Percentiles rank a stretch among this genome's conserved stretches.
Conservation (phyloP, 2,329 filamentous ascomycete species). For the Aspergillus fischeri region DNA sequence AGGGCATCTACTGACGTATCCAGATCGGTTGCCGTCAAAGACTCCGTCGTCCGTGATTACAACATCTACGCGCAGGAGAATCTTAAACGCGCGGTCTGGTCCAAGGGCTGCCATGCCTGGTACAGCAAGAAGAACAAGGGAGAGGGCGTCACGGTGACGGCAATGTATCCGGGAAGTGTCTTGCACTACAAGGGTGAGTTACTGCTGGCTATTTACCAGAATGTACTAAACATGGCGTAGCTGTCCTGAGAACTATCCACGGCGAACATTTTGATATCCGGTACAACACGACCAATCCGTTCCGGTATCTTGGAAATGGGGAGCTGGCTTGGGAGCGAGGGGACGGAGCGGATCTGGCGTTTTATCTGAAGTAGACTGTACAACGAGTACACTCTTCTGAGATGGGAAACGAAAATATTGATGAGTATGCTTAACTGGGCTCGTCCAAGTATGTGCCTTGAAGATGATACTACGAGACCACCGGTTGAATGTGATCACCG, state of each 20-base stretch:
- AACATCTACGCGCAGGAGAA: constrained; percentile 19
- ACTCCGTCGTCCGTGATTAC: constrained; percentile 14
- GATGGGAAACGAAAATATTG: too few relatives aligned
- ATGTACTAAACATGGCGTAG: background rate
- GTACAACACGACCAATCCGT: constrained; percentile 11
- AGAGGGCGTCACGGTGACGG: constrained; percentile 14
- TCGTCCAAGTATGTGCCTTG: too few relatives aligned
- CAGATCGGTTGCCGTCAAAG: constrained; percentile 14
- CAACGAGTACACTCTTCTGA: too few relatives aligned
- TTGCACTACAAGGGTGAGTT: constrained; percentile 19
- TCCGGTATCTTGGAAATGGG: constrained; percentile 12
- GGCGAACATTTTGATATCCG: constrained; percentile 16
- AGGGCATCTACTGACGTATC: background rate
- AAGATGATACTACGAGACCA: too few relatives aligned
- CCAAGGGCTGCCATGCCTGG: constrained; percentile 23
- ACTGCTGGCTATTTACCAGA: too few relatives aligned
- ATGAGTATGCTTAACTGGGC: too few relatives aligned
- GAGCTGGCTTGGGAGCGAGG: constrained; percentile 10
- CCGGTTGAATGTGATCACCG: too few relatives aligned
- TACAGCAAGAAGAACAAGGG: constrained; percentile 16
- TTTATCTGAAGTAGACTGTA: background rate
- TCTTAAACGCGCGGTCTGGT: constrained; percentile 24
- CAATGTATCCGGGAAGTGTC: constrained; percentile 22
- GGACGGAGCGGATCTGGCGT: constrained; percentile 8
- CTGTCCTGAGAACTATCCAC: constrained; percentile 11